Percentiles rank a stretch among this genome's conserved stretches.
These are phyloP conservation scores for Trichoderma asperellum DNA, from an alignment of 2,329 filamentous ascomycete genomes.

Conservation along the genomic window DNA sequence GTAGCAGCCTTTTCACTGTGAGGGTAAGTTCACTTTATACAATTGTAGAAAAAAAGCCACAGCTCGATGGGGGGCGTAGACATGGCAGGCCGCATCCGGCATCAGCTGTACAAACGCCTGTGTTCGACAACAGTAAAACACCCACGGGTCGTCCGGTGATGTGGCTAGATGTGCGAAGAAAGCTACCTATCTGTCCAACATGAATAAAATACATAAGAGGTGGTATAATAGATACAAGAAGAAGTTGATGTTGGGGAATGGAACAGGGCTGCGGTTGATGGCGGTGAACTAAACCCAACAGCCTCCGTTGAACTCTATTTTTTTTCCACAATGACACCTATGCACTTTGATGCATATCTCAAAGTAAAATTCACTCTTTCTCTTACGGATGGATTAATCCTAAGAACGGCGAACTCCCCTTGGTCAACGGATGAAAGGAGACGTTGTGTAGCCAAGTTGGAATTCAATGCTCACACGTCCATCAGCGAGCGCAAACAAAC, in stretches of 20 bases:
- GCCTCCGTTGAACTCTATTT: not conserved
- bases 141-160: not conserved
- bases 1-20: not conserved
- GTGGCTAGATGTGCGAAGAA: not conserved
- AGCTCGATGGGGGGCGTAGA: not conserved
- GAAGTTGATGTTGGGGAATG: not conserved
- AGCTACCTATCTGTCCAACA: no score
- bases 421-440: not conserved
- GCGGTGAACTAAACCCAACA: slow-evolving; percentile 1
- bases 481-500: not conserved
- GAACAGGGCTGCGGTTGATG: not conserved
- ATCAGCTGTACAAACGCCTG: not conserved
- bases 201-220: not conserved
- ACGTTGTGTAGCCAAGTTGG: not conserved
- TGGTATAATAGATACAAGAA: not conserved
- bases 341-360: not conserved
- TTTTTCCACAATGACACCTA: not conserved
- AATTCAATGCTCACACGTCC: not conserved
- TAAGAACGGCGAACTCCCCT: not conserved
- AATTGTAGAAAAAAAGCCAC: not conserved
- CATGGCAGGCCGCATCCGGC: slow-evolving; percentile 22
- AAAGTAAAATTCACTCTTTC: not conserved
- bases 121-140: not conserved
- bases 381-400: no score
- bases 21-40: slow-evolving; percentile 8